Evolutionary conservation across 805 yeast genomes (phyloP).

Genomic region (Sungouiella thailandica): DNA sequence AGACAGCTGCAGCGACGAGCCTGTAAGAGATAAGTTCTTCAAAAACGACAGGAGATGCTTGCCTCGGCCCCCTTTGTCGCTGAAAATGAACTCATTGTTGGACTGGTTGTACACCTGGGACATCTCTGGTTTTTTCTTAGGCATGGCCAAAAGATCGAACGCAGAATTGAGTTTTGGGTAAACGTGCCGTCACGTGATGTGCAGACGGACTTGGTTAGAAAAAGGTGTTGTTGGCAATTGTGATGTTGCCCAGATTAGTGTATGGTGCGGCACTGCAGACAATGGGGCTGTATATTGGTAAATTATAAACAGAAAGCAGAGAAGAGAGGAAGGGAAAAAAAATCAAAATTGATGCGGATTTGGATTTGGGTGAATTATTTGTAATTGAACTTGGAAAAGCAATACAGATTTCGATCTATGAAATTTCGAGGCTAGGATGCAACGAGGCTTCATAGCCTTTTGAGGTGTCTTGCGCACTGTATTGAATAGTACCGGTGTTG

Average conservation of each 20-base stretch:
- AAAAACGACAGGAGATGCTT: slow-evolving; percentile 51
- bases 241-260: background rate
- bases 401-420: too few species aligned
- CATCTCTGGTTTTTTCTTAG: slow-evolving; percentile 41
- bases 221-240: background rate
- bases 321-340: too few species aligned
- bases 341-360: too few species aligned
- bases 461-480: too few species aligned
- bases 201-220: background rate
- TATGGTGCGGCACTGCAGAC: background rate
- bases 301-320: too few species aligned
- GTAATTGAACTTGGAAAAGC: too few species aligned
- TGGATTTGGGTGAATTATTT: too few species aligned
- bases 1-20: slow-evolving; percentile 14
- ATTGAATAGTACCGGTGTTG: too few species aligned
- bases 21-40: slow-evolving; percentile 38
- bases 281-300: background rate
- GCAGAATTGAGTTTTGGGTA: too few species aligned
- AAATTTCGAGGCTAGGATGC: too few species aligned
- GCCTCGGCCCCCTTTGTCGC: slow-evolving; percentile 66
- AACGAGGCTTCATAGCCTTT: too few species aligned
- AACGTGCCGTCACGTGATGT: too few species aligned
- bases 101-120: slow-evolving; percentile 34
- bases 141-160: slow-evolving; percentile 24
- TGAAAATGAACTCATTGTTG: slow-evolving; percentile 58